phyloP scores from a whole-genome alignment of 1,139 yeast species.

The Pneumocystis sp. region DNA sequence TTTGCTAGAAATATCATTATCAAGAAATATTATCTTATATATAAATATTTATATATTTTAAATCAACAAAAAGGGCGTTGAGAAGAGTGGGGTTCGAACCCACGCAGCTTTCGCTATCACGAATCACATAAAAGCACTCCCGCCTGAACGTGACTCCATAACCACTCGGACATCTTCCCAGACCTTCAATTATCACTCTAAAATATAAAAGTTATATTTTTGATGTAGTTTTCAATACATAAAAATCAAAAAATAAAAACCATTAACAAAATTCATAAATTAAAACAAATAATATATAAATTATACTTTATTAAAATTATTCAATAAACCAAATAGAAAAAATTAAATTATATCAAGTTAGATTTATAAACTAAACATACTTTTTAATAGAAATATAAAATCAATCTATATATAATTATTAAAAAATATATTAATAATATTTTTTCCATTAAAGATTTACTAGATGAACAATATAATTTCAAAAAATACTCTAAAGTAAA shows the following conservation, averaged over 20 bases:
- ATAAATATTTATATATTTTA: too few species aligned
- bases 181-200: too few species aligned
- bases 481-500: too few species aligned
- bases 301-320: too few species aligned
- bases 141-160: not conserved
- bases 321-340: not conserved
- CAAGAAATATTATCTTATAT: not conserved
- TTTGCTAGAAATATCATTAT: not conserved
- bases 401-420: not conserved
- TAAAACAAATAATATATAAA: too few species aligned
- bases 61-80: not conserved
- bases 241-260: too few species aligned
- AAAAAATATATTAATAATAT: not conserved
- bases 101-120: slow-evolving; percentile 1
- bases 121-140: not conserved
- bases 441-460: not conserved
- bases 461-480: not conserved
- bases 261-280: too few species aligned
- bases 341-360: not conserved
- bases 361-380: not conserved
- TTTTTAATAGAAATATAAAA: not conserved
- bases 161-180: slow-evolving; percentile 1
- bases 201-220: too few species aligned
- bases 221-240: too few species aligned
- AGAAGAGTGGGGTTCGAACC: slow-evolving; percentile 1